Evolutionary conservation across 2,329 filamentous ascomycete species (phyloP).

Genomic region (Apiospora kogelbergensis): DNA sequence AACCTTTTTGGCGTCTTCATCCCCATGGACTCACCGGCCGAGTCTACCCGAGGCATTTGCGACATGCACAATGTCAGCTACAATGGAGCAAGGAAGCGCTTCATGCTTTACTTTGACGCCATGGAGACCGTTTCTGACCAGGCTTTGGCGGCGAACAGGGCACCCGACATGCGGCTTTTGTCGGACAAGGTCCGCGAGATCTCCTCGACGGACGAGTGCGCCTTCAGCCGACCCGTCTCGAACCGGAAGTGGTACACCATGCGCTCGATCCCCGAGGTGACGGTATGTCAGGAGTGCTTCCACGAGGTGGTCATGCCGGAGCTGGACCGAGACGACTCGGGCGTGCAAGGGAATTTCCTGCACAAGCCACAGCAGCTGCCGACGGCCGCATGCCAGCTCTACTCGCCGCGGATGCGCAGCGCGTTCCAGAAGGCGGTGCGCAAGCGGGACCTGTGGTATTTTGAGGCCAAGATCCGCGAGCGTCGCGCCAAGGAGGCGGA

Average conservation of each 20-base stretch:
- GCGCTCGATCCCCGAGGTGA: conserved; percentile 72
- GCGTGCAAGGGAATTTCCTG: conserved; percentile 54
- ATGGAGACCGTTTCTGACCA: conserved; percentile 58
- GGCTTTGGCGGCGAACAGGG: conserved; percentile 42
- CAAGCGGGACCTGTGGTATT: conserved; percentile 64
- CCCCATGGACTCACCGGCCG: conserved; percentile 45
- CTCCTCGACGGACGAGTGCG: conserved; percentile 61
- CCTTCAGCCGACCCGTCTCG: conserved; percentile 60
- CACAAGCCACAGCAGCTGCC: conserved; percentile 56
- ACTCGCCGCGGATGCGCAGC: conserved; percentile 75
- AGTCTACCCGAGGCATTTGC: conserved; percentile 58
- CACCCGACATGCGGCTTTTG: conserved; percentile 61
- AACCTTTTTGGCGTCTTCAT: conserved; percentile 68
- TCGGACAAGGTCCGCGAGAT: conserved; percentile 63
- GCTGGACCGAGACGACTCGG: conserved; percentile 46
- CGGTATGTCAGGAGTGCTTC: conserved; percentile 86
- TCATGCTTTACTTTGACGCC: conserved; percentile 59
- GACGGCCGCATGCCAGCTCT: conserved; percentile 71
- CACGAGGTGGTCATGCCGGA: conserved; percentile 75
- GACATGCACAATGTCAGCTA: conserved; percentile 60
- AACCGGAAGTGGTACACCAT: conserved; percentile 76
- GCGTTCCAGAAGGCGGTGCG: conserved; percentile 68
- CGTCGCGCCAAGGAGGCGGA: conserved; percentile 60
- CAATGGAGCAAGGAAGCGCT: conserved; percentile 43
- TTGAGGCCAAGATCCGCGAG: conserved; percentile 58